These are phyloP conservation scores for Hemerocallis citrina DNA, from an alignment of 106 monocot species.

Conservation along the genomic window DNA sequence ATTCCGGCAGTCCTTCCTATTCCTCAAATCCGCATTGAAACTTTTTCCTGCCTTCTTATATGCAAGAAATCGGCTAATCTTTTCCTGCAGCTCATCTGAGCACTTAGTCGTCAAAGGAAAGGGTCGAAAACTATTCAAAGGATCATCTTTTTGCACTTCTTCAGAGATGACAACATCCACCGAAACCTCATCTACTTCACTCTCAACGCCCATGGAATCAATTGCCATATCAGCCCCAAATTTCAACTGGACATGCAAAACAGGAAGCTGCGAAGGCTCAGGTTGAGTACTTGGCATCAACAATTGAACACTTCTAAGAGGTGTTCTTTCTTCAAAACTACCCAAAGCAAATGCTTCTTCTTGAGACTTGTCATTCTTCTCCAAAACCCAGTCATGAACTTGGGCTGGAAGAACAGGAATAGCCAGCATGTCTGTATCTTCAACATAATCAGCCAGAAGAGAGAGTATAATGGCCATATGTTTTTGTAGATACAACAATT, in stretches of 20 bases:
- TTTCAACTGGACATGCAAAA: slow-evolving; percentile 26
- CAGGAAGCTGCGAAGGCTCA: slow-evolving; percentile 27
- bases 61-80: slow-evolving; percentile 70
- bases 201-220: slow-evolving; percentile 20
- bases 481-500: no score
- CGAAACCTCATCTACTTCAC: slow-evolving; percentile 28
- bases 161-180: slow-evolving; percentile 11
- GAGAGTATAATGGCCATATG: no score
- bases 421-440: no score
- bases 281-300: slow-evolving; percentile 24
- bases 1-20: slow-evolving; percentile 86
- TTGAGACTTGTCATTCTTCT: no score
- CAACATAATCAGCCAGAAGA: no score
- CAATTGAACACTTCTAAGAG: slow-evolving; percentile 17
- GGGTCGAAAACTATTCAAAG: slow-evolving; percentile 37
- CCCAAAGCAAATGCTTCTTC: no score
- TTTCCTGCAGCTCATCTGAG: slow-evolving; percentile 58
- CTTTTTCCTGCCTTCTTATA: slow-evolving; percentile 81
- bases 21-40: slow-evolving; percentile 82
- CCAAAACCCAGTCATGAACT: no score
- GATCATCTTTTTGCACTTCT: slow-evolving; percentile 29
- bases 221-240: slow-evolving; percentile 18
- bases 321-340: slow-evolving; percentile 22
- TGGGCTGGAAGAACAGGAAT: no score
- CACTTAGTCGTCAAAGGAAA: slow-evolving; percentile 33